A percentile compares a stretch with the other conserved stretches of the same genome.
Conservation (phyloP, 1,284 basidiomycete genomes). For the Tilletia setariae region DNA sequence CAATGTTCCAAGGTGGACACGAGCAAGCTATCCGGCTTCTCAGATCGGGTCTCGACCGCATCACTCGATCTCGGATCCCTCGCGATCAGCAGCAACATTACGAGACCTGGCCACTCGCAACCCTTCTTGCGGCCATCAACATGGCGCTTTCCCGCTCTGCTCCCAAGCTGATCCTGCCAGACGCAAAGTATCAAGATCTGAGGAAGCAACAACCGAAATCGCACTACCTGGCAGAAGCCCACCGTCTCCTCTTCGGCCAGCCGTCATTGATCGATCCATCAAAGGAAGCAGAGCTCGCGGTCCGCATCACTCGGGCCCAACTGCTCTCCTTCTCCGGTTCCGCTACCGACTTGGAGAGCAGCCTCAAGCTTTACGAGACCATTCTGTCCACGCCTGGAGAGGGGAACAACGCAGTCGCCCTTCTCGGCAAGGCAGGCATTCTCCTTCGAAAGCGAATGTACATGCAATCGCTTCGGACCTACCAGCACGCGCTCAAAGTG, state of each 20-base stretch:
- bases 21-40: constrained; percentile 7
- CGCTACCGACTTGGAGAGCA: constrained; percentile 31
- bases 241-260: constrained; percentile 21
- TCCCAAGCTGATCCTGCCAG: constrained; percentile 44
- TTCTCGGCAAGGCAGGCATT: constrained; percentile 48
- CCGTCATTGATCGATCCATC: constrained; percentile 32
- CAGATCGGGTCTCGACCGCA: background rate
- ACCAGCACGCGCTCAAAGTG: constrained; percentile 45
- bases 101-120: constrained; percentile 35
- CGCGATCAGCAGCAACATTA: background rate
- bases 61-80: background rate
- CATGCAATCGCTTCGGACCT: constrained; percentile 39
- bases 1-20: constrained; percentile 1
- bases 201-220: constrained; percentile 29
- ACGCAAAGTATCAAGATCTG: constrained; percentile 44
- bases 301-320: constrained; percentile 35
- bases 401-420: constrained; percentile 38
- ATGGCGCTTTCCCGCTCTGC: constrained; percentile 34
- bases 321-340: constrained; percentile 32
- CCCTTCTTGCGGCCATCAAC: constrained; percentile 38
- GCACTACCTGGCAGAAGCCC: constrained; percentile 32
- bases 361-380: constrained; percentile 26
- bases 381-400: constrained; percentile 17
- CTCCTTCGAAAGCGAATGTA: constrained; percentile 44
- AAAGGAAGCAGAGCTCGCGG: constrained; percentile 25